These are phyloP conservation scores for Auxenochlorella pyrenoidosa DNA, from an alignment of 139 green algal species.

Conservation along the genomic window DNA sequence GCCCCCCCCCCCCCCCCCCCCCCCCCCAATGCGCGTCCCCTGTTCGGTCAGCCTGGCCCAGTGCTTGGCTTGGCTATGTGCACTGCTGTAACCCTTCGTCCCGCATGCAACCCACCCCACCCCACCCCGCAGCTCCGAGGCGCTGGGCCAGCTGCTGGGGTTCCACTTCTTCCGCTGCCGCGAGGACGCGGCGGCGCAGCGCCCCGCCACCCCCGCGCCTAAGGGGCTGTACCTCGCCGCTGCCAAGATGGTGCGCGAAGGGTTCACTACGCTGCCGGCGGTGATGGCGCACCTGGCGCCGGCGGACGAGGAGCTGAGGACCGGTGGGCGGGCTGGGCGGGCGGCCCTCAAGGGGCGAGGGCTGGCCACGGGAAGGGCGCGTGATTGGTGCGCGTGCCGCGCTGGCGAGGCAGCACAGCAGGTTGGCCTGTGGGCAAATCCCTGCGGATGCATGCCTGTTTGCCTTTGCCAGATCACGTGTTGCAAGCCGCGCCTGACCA, in stretches of 20 bases:
- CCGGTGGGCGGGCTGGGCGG: not conserved
- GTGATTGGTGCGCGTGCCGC: too few species aligned
- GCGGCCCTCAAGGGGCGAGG: too few species aligned
- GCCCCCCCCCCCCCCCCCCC: too few species aligned
- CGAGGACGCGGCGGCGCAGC: not conserved
- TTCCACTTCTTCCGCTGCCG: conserved; percentile 43
- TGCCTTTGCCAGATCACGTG: too few species aligned
- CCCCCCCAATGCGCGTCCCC: too few species aligned
- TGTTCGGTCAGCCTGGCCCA: too few species aligned
- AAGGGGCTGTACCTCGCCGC: not conserved
- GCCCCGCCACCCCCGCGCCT: not conserved
- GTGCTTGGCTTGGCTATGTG: too few species aligned
- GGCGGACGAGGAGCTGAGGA: conserved; percentile 53
- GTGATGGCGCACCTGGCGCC: conserved; percentile 74
- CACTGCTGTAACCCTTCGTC: too few species aligned
- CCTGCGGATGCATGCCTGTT: not conserved
- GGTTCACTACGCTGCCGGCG: conserved; percentile 61
- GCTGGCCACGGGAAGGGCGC: too few species aligned
- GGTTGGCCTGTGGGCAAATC: not conserved
- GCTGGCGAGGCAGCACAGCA: not conserved
- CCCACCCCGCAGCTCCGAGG: not conserved
- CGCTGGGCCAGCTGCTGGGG: conserved; percentile 49
- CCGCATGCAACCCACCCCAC: too few species aligned
- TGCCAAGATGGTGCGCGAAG: conserved; percentile 30
- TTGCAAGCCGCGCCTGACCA: too few species aligned